Base-by-base conservation (phyloP, 2,329 filamentous ascomycete species). In the Fusarium pseudocircinatum region DNA sequence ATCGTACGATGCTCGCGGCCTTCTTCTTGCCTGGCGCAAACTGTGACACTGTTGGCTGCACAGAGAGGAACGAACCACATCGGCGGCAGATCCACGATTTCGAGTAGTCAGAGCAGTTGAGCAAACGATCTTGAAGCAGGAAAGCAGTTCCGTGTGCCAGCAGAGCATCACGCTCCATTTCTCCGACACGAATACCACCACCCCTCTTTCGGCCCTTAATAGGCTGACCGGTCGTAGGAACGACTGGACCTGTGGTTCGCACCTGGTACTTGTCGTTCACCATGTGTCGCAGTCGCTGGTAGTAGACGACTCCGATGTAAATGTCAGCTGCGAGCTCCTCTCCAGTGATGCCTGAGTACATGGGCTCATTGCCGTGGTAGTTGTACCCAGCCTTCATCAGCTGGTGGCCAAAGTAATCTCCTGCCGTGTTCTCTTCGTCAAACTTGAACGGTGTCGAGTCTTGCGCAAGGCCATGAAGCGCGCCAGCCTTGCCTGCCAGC, bases 191-290 rank as follows among this genome's bases (percentile, higher is more conserved):
- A 81, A 99, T 98, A 91, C 96, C 96, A 85, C 96, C 96, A 80
- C 96, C 96, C 83, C 96, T 94, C 82, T 97, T 96, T 82, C 96
- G 89, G 73, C 96, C 96, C 86, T 98, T 98, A 87, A 99, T 96
- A 44, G 96, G 96, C 82, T 99, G 96, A 37, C 96, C 95, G 1
- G 96, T 98, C 22, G 96, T 90, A 30, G 92, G 90, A 62, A 96
- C 96, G 47, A 98, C 93, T 2, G 95, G 95, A 62, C 96, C 96
- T 0, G 96, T 98, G 6, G 96, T 98, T 83, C 96, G 92, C 63
- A 98, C 96, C 83, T 99, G 96, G 87, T 94, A 99, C 84, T 99
- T 99, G 84, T 99, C 96, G 89, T 98, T 98, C 63, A 99, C 96
- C 96, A 99, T 99, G 91, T 99, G 96, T 82, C 96, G 89, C 69